Conservation (phyloP, 495 filamentous ascomycete genomes). For the Aspergillus bertholletiae region DNA sequence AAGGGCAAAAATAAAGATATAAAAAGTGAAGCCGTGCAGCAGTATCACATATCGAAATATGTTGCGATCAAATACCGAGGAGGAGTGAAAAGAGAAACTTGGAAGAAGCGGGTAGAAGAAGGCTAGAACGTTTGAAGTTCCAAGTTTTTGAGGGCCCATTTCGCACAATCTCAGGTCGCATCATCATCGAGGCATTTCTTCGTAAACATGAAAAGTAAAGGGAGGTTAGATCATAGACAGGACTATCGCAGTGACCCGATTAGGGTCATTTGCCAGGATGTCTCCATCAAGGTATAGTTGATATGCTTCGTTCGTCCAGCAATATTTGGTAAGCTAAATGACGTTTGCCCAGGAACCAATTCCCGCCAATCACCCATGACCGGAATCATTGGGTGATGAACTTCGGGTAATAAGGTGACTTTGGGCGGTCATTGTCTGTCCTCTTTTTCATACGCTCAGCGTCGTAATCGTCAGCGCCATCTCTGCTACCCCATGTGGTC, state of each 20-base stretch:
- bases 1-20: slow-evolving; percentile 3
- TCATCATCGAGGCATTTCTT: slow-evolving; percentile 31
- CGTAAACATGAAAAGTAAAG: slow-evolving; percentile 21
- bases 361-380: slow-evolving; percentile 1
- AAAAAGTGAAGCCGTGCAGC: not conserved
- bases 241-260: not conserved
- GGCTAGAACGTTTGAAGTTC: not conserved
- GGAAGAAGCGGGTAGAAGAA: not conserved
- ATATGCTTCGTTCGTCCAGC: not conserved
- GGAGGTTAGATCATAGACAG: not conserved
- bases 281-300: not conserved
- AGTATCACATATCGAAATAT: not conserved
- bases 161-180: not conserved
- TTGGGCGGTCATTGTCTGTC: slow-evolving; percentile 38
- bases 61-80: not conserved
- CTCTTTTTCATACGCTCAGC: slow-evolving; percentile 53
- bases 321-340: no score
- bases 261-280: not conserved
- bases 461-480: slow-evolving; percentile 55
- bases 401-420: slow-evolving; percentile 26
- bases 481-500: slow-evolving; percentile 59
- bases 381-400: slow-evolving; percentile 25
- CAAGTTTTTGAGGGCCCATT: not conserved
- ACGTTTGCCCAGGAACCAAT: no score
- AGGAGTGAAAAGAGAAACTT: not conserved